Percentiles rank a stretch among this genome's conserved stretches.
Evolutionary conservation across 768 basidiomycete genomes (phyloP).

Genomic region (Mycena albidolilacea): DNA sequence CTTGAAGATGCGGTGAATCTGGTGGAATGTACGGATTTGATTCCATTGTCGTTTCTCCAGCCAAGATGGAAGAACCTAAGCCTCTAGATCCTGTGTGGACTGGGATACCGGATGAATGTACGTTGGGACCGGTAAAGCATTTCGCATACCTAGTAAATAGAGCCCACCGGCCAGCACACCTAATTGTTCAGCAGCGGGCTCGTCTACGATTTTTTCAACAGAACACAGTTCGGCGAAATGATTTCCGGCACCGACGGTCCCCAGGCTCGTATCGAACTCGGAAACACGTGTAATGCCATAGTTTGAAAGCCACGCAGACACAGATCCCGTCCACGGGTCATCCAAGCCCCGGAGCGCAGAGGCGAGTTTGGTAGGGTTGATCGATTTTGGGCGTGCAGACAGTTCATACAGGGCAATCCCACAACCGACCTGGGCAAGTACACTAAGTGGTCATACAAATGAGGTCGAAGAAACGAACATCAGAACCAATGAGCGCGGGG

Average conservation of each 20-base stretch:
- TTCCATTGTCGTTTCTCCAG: constrained; percentile 45
- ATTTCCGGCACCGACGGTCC: constrained; percentile 56
- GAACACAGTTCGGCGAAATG: constrained; percentile 57
- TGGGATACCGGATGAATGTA: constrained; percentile 20
- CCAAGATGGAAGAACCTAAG: constrained; percentile 51
- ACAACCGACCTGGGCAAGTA: constrained; percentile 47
- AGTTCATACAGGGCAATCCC: constrained; percentile 55
- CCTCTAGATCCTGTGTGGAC: constrained; percentile 58
- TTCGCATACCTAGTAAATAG: constrained; percentile 48
- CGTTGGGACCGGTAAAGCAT: neutral
- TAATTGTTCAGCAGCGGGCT: constrained; percentile 41
- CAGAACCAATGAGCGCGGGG: constrained; percentile 56
- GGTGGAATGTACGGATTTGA: constrained; percentile 55
- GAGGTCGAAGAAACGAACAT: constrained; percentile 33
- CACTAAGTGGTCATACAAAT: neutral
- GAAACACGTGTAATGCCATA: constrained; percentile 50
- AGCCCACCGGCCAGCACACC: constrained; percentile 45
- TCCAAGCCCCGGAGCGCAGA: constrained; percentile 50
- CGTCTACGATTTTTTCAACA: constrained; percentile 51
- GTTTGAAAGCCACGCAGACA: constrained; percentile 50
- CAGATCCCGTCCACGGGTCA: constrained; percentile 54
- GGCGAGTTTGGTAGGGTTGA: constrained; percentile 50
- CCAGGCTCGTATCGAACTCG: constrained; percentile 50
- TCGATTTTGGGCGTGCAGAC: constrained; percentile 44
- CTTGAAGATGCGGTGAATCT: constrained; percentile 45